These are phyloP conservation scores for Hansenula sp. DNA, from an alignment of 1,139 yeast species.

Conservation along the genomic window DNA sequence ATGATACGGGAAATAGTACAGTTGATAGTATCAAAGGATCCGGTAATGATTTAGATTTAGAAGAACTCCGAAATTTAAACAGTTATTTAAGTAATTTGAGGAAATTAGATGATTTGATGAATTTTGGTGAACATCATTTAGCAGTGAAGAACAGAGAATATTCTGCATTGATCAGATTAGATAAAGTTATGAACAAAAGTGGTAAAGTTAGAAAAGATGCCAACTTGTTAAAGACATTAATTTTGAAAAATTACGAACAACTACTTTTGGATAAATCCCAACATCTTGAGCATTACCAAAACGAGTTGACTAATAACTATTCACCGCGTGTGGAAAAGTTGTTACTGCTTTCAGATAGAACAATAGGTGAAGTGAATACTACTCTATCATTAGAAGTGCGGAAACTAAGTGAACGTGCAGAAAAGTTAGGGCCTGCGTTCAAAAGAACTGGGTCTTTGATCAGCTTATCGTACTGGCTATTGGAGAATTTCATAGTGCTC, in stretches of 20 bases:
- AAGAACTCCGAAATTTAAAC: conserved; percentile 24
- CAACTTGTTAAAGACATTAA: conserved; percentile 1
- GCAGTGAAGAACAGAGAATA: conserved; percentile 16
- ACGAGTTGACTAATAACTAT: conserved; percentile 30
- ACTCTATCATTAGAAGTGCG: conserved; percentile 70
- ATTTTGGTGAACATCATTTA: conserved; percentile 18
- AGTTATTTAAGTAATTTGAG: conserved; percentile 24
- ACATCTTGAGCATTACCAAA: conserved; percentile 22
- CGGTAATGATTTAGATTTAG: conserved; percentile 20
- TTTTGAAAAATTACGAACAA: conserved; percentile 7
- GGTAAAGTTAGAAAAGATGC: conserved; percentile 6
- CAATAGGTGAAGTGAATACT: conserved; percentile 80
- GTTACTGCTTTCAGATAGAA: conserved; percentile 67
- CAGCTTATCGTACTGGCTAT: conserved; percentile 22
- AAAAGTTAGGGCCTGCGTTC: conserved; percentile 38
- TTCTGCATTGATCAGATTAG: conserved; percentile 15
- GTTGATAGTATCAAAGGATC: background rate
- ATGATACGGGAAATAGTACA: background rate
- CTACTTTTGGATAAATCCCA: conserved; percentile 12
- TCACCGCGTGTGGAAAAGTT: conserved; percentile 56
- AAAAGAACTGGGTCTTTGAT: conserved; percentile 18
- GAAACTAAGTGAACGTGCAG: conserved; percentile 65
- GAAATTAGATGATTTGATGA: conserved; percentile 11
- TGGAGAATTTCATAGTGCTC: conserved; percentile 57
- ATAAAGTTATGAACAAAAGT: conserved; percentile 16